Conservation (phyloP, 2,329 filamentous ascomycete genomes). For the Camptophora hylomeconis region DNA sequence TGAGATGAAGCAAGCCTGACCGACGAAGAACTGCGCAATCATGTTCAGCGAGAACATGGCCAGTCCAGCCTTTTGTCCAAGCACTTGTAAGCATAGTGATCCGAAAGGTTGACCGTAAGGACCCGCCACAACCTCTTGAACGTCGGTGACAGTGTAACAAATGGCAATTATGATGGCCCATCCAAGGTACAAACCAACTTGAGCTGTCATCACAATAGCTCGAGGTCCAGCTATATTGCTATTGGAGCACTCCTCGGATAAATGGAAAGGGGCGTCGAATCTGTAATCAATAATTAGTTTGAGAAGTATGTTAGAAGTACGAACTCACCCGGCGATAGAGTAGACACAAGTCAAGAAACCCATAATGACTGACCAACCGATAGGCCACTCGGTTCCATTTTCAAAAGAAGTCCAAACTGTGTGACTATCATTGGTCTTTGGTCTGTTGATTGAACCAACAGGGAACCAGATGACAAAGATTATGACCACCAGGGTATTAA, state of each 20-base stretch:
- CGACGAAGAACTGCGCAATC: conserved; percentile 21
- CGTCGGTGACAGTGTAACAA: conserved; percentile 20
- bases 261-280: conserved; percentile 23
- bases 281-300: not conserved
- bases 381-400: conserved; percentile 23
- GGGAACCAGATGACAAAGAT: conserved; percentile 26
- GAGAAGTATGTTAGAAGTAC: not conserved
- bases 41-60: conserved; percentile 22
- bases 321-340: conserved; percentile 18
- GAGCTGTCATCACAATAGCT: conserved; percentile 22
- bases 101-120: conserved; percentile 22
- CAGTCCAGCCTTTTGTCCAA: conserved; percentile 19
- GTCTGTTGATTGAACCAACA: conserved; percentile 20
- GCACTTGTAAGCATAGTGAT: conserved; percentile 21
- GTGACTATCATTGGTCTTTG: conserved; percentile 24
- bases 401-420: conserved; percentile 14
- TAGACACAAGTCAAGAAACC: conserved; percentile 31
- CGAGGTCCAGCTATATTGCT: conserved; percentile 21
- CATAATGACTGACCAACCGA: conserved; percentile 22
- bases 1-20: conserved; percentile 20
- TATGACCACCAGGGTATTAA: conserved; percentile 21
- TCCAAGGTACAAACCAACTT: conserved; percentile 19
- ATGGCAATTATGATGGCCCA: conserved; percentile 21
- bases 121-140: conserved; percentile 19
- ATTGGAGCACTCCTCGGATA: conserved; percentile 23